Evolutionary conservation across 192 early-diverging fungal species (phyloP).

Genomic region (Hyaloraphidium curvatum): DNA sequence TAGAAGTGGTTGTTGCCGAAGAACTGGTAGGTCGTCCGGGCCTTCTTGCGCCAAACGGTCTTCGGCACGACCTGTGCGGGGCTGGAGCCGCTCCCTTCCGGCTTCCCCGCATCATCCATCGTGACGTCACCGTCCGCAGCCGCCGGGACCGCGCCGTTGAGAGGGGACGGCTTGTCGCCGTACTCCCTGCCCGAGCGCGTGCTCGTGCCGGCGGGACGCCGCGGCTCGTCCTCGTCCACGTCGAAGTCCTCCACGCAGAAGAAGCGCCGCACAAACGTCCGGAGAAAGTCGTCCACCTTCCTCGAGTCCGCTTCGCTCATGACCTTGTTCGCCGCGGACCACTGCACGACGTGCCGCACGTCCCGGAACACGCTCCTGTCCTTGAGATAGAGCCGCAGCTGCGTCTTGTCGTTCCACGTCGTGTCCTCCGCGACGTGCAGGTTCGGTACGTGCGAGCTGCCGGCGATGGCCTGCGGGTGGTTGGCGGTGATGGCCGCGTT

Average conservation of each 20-base stretch:
- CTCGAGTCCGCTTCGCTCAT: slow-evolving; percentile 44
- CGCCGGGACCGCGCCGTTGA: too few species aligned
- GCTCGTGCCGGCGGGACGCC: too few species aligned
- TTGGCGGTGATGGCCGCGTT: too few species aligned
- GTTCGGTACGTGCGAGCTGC: too few species aligned
- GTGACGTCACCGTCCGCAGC: not conserved
- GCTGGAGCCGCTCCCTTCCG: not conserved
- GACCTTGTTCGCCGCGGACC: slow-evolving; percentile 43
- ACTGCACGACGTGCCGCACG: slow-evolving; percentile 50
- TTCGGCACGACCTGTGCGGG: not conserved
- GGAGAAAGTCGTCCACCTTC: slow-evolving; percentile 54
- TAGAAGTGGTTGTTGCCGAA: slow-evolving; percentile 79
- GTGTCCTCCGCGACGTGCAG: too few species aligned
- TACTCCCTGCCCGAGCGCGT: too few species aligned
- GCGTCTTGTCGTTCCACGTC: too few species aligned
- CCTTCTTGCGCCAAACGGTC: not conserved
- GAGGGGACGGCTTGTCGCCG: too few species aligned
- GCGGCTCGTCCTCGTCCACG: slow-evolving; percentile 24
- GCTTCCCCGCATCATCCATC: slow-evolving; percentile 1
- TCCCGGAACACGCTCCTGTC: slow-evolving; percentile 60
- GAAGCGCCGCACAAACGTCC: slow-evolving; percentile 45
- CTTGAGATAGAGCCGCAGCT: slow-evolving; percentile 60
- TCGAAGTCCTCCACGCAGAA: slow-evolving; percentile 37
- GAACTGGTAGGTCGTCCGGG: slow-evolving; percentile 33
- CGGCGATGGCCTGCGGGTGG: slow-evolving; percentile 2